Base-by-base conservation (phyloP, 305 asterid genomes). In the Rubia balearica region DNA sequence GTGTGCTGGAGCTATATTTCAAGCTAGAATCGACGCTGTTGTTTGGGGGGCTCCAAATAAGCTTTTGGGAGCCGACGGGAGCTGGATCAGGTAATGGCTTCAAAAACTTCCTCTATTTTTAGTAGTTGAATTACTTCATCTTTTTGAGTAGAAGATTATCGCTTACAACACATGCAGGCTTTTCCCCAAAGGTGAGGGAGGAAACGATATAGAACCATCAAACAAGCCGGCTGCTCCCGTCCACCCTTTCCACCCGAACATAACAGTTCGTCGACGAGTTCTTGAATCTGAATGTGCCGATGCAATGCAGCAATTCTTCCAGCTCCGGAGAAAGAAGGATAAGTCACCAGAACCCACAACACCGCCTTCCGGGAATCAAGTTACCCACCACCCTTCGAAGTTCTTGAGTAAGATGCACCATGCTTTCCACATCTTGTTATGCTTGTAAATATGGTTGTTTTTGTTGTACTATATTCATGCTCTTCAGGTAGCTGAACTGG, bases 1-100 rank as follows among this genome's bases (percentile, higher is more conserved):
- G 99, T 95, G 99, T 75, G 99, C 99, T 79, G 99, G 99, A 82
- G 97, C 99, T 49, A 95, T 95, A 83, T 98, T 95, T 78, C 97
- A 91, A 83, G 96, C 99, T 65, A 85, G 99, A 83, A 65, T 95
- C 65, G 99, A 95, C 78, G 80, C 85, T 76, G 86, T 95, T 68
- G 99, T 95, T 41, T 91, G 97, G 99, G 99, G 99, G 42, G 96
- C 99, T 59, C 99, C 98, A 14, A 94, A 94, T 84, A 94, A 94
- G 81, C 98, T 94, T 78, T 94, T 94, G 4, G 99, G 99, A 75
- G 99, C 99, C 71, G 99, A 94, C 82, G 99, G 99, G 71, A 89
- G 99, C 89, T 95, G 99, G 98, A 91, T 95, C 64, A 88, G 96
- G 99, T 90, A 85, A 83, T 78, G 71, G 43, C 55, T 22, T 49